Evolutionary conservation across 2,329 filamentous ascomycete species (phyloP).

Genomic region (Monosporascus cannonballus): DNA sequence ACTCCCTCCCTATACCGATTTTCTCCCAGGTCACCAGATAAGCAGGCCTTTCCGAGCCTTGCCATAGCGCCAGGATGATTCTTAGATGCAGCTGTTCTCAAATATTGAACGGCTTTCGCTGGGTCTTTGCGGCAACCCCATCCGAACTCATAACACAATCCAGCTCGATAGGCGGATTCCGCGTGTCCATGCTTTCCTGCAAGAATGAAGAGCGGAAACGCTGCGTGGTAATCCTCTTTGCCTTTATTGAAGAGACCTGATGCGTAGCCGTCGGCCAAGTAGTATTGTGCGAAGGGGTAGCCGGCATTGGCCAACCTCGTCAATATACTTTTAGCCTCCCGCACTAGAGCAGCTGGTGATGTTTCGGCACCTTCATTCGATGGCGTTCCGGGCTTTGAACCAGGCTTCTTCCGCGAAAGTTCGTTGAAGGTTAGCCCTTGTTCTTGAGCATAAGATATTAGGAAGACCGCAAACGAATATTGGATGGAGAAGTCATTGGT

Average conservation of each 20-base stretch:
- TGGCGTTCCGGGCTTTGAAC: slow-evolving; percentile 34
- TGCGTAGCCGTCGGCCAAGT: slow-evolving; percentile 88
- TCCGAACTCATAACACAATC: slow-evolving; percentile 94
- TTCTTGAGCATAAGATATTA: slow-evolving; percentile 84
- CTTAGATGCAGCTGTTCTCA: slow-evolving; percentile 84
- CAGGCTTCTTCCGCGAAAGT: slow-evolving; percentile 37
- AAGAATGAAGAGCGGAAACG: slow-evolving; percentile 86
- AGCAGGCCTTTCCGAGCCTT: slow-evolving; percentile 81
- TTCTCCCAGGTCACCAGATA: slow-evolving; percentile 82
- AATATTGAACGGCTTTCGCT: slow-evolving; percentile 88
- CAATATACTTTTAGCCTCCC: slow-evolving; percentile 84
- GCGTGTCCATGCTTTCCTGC: slow-evolving; percentile 97
- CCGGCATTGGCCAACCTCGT: slow-evolving; percentile 79
- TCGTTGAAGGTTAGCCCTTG: slow-evolving; percentile 53
- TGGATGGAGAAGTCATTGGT: slow-evolving; percentile 85
- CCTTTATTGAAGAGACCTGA: slow-evolving; percentile 94
- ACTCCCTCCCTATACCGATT: slow-evolving; percentile 85
- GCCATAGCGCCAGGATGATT: slow-evolving; percentile 94
- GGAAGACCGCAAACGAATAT: slow-evolving; percentile 93
- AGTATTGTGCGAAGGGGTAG: slow-evolving; percentile 97
- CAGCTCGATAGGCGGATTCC: slow-evolving; percentile 89
- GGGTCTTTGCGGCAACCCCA: slow-evolving; percentile 92
- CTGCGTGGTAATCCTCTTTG: slow-evolving; percentile 83
- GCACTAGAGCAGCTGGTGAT: slow-evolving; percentile 63
- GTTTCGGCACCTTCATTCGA: slow-evolving; percentile 29